Evolutionary conservation across 352 stramenopile species (phyloP).

Genomic region (Phytophthora fragariaefolia): DNA sequence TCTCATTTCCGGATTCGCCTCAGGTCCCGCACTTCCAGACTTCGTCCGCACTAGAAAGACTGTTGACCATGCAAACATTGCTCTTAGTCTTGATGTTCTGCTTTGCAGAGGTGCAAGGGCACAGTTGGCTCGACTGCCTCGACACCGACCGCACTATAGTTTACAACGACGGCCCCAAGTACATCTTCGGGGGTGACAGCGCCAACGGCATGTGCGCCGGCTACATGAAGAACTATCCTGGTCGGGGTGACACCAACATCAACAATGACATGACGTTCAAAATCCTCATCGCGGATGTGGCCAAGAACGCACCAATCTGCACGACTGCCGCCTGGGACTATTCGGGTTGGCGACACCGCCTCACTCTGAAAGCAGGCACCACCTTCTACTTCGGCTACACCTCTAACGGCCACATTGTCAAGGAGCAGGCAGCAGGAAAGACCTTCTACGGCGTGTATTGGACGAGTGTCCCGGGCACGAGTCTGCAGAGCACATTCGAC

Average conservation of each 20-base stretch:
- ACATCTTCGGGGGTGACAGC: constrained; percentile 54
- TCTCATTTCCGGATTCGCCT: constrained; percentile 30
- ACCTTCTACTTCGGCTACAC: constrained; percentile 72
- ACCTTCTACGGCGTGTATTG: constrained; percentile 74
- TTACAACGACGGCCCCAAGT: constrained; percentile 61
- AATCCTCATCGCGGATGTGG: constrained; percentile 62
- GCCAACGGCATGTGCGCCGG: constrained; percentile 59
- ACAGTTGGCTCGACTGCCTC: constrained; percentile 81
- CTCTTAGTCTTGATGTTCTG: constrained; percentile 24
- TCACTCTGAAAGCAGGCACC: constrained; percentile 47
- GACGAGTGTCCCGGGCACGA: constrained; percentile 48
- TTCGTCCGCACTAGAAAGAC: background rate
- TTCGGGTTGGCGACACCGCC: constrained; percentile 47
- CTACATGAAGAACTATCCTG: constrained; percentile 73
- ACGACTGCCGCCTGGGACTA: constrained; percentile 41
- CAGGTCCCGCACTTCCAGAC: constrained; percentile 16
- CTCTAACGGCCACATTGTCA: constrained; percentile 67
- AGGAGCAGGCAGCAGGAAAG: constrained; percentile 59
- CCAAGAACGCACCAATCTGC: constrained; percentile 41
- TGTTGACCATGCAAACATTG: constrained; percentile 14
- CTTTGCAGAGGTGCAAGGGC: constrained; percentile 32
- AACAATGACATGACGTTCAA: constrained; percentile 56
- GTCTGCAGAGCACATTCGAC: constrained; percentile 52
- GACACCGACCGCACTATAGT: constrained; percentile 61
- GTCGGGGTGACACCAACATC: constrained; percentile 51